These are phyloP conservation scores for Dinochytrium kinnereticum DNA, from an alignment of 371 early-diverging fungal species.

Conservation along the genomic window DNA sequence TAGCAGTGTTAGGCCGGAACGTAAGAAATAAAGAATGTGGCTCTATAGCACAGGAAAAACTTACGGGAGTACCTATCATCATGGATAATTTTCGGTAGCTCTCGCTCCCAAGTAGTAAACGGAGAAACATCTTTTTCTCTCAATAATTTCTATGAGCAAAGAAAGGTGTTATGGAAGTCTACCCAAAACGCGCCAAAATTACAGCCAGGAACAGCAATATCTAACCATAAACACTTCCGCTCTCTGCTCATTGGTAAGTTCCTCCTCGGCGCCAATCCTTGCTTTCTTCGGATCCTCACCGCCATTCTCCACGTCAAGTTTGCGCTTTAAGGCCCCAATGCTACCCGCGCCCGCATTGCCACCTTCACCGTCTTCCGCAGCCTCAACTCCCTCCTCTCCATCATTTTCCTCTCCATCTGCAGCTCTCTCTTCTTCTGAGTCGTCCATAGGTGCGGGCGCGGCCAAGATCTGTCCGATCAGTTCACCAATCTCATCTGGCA, in stretches of 20 bases:
- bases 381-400: slow-evolving; percentile 26
- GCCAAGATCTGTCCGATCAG: slow-evolving; percentile 49
- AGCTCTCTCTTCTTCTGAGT: slow-evolving; percentile 26
- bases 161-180: slow-evolving; percentile 16
- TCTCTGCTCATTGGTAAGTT: slow-evolving; percentile 29
- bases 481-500: slow-evolving; percentile 55
- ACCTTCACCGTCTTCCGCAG: slow-evolving; percentile 36
- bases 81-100: slow-evolving; percentile 61
- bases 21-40: slow-evolving; percentile 2
- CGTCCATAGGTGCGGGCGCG: slow-evolving; percentile 31
- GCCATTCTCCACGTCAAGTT: slow-evolving; percentile 42
- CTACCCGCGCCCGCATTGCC: slow-evolving; percentile 17
- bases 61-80: slow-evolving; percentile 61
- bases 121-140: slow-evolving; percentile 72
- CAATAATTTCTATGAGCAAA: slow-evolving; percentile 60
- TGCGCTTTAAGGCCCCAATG: slow-evolving; percentile 32
- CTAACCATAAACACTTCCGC: slow-evolving; percentile 34
- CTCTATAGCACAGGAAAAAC: slow-evolving; percentile 29
- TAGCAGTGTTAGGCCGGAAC: too few relatives aligned
- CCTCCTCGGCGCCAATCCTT: background rate
- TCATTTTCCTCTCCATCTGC: slow-evolving; percentile 24
- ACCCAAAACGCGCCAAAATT: too few relatives aligned
- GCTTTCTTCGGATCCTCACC: slow-evolving; percentile 22
- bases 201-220: too few relatives aligned
- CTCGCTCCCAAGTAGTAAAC: slow-evolving; percentile 75